Conservation (phyloP, 106 monocot genomes). For the Dioscorea dumetorum region DNA sequence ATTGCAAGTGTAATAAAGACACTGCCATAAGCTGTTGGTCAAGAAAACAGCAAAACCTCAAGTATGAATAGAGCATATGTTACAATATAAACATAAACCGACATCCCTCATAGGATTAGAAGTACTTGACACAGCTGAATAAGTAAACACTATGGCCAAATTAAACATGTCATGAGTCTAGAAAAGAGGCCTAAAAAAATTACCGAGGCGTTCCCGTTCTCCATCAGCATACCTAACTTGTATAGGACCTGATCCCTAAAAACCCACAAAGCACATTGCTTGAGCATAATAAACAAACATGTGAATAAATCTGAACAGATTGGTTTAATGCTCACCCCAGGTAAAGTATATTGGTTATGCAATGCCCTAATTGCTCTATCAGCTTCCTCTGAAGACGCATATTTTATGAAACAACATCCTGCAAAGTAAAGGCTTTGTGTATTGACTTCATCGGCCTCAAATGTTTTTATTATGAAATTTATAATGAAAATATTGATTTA, state of each 20-base stretch:
- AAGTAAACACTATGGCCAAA: too few relatives aligned
- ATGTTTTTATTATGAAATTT: neutral
- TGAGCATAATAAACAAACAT: neutral
- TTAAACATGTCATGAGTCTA: too few relatives aligned
- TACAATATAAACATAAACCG: too few relatives aligned
- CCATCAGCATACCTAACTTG: slow-evolving; percentile 99
- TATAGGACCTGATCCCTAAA: slow-evolving; percentile 66
- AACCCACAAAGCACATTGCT: slow-evolving; percentile 4
- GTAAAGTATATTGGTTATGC: slow-evolving; percentile 86
- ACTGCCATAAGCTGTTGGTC: too few relatives aligned
- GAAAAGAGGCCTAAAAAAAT: neutral
- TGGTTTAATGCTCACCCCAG: slow-evolving; percentile 56
- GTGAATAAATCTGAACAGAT: neutral
- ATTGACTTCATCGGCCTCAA: slow-evolving; percentile 20
- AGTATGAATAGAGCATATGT: too few relatives aligned
- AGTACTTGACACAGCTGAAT: too few relatives aligned
- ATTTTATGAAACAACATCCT: slow-evolving; percentile 99
- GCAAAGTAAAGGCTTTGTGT: slow-evolving; percentile 34
- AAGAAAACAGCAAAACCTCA: too few relatives aligned
- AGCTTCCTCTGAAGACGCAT: slow-evolving; percentile 82
- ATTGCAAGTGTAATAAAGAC: too few relatives aligned
- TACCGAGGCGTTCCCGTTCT: slow-evolving; percentile 85
- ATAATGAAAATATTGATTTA: neutral
- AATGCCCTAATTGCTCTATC: slow-evolving; percentile 90
- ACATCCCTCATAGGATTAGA: too few relatives aligned